Evolutionary conservation across 2,329 filamentous ascomycete species (phyloP), one percentile per base, ranked within the genome.

Genomic region (Aureobasidium subglaciale): DNA sequence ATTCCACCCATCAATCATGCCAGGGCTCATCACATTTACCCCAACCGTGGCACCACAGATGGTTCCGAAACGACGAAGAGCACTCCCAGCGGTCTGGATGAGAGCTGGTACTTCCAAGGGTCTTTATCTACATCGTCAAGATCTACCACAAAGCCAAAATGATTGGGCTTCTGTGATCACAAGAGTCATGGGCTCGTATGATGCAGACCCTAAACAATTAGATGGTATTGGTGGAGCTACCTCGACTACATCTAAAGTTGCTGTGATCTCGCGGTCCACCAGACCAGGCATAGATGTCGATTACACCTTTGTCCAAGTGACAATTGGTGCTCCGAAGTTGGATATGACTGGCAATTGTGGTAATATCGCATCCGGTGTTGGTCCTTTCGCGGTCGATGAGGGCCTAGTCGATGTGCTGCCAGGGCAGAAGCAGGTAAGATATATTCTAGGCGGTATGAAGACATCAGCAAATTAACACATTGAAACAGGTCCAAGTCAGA

Each of bases 71-170:
- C 52, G 32, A 34, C 34, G 58, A 20, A 58, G 52, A 27, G 48
- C 56, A 27, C 58, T 71, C 5, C 68, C 67, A 1, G 68, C 69
- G 10, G 68, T 70, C n/a, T 65, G 68, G 55, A 71, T 72, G 70
- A 61, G 70, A 52, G 67, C 69, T 20, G 69, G 69, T 27, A 71
- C 70, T 7, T 71, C 69, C 3, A 72, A 72, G 53, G 71, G 71
- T 3, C 66, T 73, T 2, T 73, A 71, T 58, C 61, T 73, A 8
- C 69, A 72, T 22, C 60, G 62, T 22, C 64, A 67, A 46, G 59
- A 70, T 40, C 64, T 71, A 6, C 68, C 67, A 2, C 27, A 38
- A 2, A 62, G 63, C 5, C 45, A 58, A 18, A 50, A 63, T 13
- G 58, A 61, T 16, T 69, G 68, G 68, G 62, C 56, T 1, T 59